phyloP scores from a whole-genome alignment of 225 moss, liverwort and hornwort genomes.

The Climacium dendroides region DNA sequence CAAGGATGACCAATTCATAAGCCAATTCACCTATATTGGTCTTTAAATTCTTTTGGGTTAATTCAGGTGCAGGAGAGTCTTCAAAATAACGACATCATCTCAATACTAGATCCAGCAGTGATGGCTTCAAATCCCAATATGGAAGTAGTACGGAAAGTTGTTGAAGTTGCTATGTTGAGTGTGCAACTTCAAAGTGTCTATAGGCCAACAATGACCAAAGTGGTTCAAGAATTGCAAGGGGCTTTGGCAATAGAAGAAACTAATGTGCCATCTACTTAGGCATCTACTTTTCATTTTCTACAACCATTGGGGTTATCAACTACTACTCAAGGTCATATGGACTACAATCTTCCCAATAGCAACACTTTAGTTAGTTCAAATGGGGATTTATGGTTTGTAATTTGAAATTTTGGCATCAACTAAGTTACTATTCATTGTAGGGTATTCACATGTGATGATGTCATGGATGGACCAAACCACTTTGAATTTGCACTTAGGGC shows the following conservation, averaged over 20 bases:
- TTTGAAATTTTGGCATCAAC: neutral
- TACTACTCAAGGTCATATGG: neutral
- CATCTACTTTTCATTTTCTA: neutral
- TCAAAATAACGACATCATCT: neutral
- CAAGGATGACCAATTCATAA: too few relatives aligned
- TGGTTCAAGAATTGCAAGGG: neutral
- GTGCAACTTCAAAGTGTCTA: slow-evolving; percentile 5
- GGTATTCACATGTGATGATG: neutral
- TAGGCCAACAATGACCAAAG: neutral
- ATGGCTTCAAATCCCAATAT: too few relatives aligned
- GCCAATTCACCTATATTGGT: neutral
- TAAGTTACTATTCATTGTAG: neutral
- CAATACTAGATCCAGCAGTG: neutral
- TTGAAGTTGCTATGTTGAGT: slow-evolving; percentile 31
- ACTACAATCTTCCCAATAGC: neutral
- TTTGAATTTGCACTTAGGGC: too few relatives aligned
- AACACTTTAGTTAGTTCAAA: neutral
- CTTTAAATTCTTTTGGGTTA: neutral
- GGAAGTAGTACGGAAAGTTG: slow-evolving; percentile 9
- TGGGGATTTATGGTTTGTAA: neutral
- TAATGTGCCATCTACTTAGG: neutral
- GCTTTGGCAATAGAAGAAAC: neutral
- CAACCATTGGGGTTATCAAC: neutral
- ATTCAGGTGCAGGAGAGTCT: neutral
- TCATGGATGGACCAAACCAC: neutral